Percentiles rank a stretch among this genome's conserved stretches.
Evolutionary conservation across 352 stramenopile species (phyloP).

Genomic region (Phytopythium cucurbitacearum): DNA sequence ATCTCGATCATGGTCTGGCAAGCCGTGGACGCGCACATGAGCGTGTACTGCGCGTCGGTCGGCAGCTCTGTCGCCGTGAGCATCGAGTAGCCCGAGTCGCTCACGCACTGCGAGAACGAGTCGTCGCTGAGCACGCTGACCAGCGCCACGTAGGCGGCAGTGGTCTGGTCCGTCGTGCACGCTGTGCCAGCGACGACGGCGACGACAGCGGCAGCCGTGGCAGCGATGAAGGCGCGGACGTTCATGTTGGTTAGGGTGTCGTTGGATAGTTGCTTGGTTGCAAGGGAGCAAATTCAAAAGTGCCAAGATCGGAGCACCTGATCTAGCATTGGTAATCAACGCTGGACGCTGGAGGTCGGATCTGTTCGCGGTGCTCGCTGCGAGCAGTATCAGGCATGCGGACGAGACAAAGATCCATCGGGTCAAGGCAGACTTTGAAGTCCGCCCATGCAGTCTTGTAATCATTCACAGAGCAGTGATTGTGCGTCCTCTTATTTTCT

Average conservation of each 20-base stretch:
- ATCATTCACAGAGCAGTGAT: too few species aligned
- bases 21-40: slow-evolving; percentile 21
- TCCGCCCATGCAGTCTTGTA: too few species aligned
- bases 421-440: too few species aligned
- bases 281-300: too few species aligned
- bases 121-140: slow-evolving; percentile 16
- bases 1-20: slow-evolving; percentile 19
- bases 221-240: slow-evolving; percentile 10
- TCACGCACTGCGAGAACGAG: slow-evolving; percentile 18
- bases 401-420: too few species aligned
- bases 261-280: too few species aligned
- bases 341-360: too few species aligned
- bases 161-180: slow-evolving; percentile 16
- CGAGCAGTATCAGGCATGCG: too few species aligned
- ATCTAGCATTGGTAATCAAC: too few species aligned
- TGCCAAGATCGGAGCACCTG: too few species aligned
- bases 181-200: slow-evolving; percentile 10
- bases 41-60: slow-evolving; percentile 14
- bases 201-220: slow-evolving; percentile 13
- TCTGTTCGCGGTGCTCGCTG: too few species aligned
- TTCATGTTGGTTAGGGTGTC: slow-evolving; percentile 7
- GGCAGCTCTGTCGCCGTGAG: slow-evolving; percentile 20
- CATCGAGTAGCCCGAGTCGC: slow-evolving; percentile 26
- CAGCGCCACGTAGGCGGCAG: slow-evolving; percentile 23
- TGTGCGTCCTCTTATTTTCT: too few species aligned